phyloP scores from a whole-genome alignment of 1,139 yeast genomes.

The Zhuliangozyma parablackwelliae region DNA sequence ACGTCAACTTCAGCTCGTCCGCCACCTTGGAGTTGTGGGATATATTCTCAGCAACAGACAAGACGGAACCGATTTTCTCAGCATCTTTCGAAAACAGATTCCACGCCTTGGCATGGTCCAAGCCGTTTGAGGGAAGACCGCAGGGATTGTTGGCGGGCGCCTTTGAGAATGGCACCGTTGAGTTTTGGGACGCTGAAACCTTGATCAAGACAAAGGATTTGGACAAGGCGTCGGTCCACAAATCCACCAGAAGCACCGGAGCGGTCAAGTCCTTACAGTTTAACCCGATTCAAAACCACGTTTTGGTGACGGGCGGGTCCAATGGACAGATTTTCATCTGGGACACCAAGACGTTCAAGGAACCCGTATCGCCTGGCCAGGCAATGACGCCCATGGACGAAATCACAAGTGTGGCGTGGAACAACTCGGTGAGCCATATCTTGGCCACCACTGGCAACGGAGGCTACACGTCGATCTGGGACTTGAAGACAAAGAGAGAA shows the following conservation, averaged over 20 bases:
- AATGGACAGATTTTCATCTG: slow-evolving; percentile 85
- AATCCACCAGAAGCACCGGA: slow-evolving; percentile 60
- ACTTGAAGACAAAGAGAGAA: slow-evolving; percentile 80
- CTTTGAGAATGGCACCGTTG: slow-evolving; percentile 74
- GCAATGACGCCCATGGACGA: slow-evolving; percentile 83
- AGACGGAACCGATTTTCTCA: slow-evolving; percentile 45
- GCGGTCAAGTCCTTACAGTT: slow-evolving; percentile 72
- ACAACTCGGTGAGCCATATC: slow-evolving; percentile 76
- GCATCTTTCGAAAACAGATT: slow-evolving; percentile 59
- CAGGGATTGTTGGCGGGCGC: slow-evolving; percentile 81
- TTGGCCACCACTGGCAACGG: slow-evolving; percentile 84
- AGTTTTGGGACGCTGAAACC: slow-evolving; percentile 65
- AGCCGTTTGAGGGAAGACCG: slow-evolving; percentile 50
- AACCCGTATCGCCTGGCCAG: slow-evolving; percentile 71
- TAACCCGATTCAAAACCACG: slow-evolving; percentile 67
- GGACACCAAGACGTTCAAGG: slow-evolving; percentile 67
- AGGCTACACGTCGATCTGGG: slow-evolving; percentile 92
- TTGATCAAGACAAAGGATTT: slow-evolving; percentile 37
- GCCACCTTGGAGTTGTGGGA: slow-evolving; percentile 79
- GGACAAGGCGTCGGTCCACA: slow-evolving; percentile 40
- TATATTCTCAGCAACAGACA: slow-evolving; percentile 45
- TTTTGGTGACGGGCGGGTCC: slow-evolving; percentile 82
- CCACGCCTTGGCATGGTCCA: slow-evolving; percentile 85
- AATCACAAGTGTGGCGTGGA: slow-evolving; percentile 84
- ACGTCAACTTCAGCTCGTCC: slow-evolving; percentile 75